phyloP scores from a whole-genome alignment of 495 filamentous ascomycete species.

The Aspergillus indologenus region DNA sequence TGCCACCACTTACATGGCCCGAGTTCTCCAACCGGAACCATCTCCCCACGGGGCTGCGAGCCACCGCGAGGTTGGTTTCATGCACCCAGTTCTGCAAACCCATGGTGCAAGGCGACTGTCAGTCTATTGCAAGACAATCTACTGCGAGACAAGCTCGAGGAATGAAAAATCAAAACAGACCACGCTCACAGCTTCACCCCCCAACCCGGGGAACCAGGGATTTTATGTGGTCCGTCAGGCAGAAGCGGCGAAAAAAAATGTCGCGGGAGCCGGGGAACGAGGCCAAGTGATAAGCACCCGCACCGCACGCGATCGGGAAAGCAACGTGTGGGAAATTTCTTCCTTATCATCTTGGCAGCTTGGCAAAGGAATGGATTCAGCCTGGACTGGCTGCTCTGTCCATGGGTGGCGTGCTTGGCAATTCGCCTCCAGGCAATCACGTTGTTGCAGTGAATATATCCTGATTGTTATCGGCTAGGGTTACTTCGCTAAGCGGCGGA shows the following conservation, averaged over 20 bases:
- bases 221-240: constrained; percentile 10
- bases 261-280: not conserved
- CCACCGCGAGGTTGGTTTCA: constrained; percentile 52
- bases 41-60: constrained; percentile 58
- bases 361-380: constrained; percentile 1
- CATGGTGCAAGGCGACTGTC: constrained; percentile 24
- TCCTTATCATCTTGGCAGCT: constrained; percentile 9
- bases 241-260: constrained; percentile 14
- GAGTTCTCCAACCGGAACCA: constrained; percentile 74
- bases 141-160: not conserved
- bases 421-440: too few relatives aligned
- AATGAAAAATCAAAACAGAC: not conserved
- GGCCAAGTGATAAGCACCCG: not conserved
- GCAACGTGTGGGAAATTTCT: not conserved
- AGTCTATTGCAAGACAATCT: not conserved
- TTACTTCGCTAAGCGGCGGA: too few relatives aligned
- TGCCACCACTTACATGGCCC: constrained; percentile 58
- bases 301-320: not conserved
- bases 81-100: constrained; percentile 47
- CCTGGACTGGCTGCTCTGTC: not conserved
- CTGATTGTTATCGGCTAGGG: too few relatives aligned
- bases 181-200: not conserved
- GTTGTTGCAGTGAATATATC: too few relatives aligned
- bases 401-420: constrained; percentile 8
- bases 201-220: constrained; percentile 7